A percentile compares a stretch with the other conserved stretches of the same genome.
Evolutionary conservation across 1,139 yeast genomes (phyloP).

Genomic region (Cylindricascospora bacillispora): DNA sequence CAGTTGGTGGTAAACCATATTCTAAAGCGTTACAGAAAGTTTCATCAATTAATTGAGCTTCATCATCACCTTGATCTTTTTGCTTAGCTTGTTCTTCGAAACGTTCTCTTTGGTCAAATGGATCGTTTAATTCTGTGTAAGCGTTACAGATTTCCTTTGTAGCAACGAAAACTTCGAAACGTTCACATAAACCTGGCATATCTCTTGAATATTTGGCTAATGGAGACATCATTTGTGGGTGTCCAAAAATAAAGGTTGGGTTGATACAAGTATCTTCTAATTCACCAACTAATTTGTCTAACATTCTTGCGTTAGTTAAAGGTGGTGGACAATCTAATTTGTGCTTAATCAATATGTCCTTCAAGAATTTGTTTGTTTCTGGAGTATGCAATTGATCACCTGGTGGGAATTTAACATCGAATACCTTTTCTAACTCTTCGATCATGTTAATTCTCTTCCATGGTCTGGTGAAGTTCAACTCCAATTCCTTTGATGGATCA

Average conservation of each 20-base stretch:
- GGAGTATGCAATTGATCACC: conserved; percentile 91
- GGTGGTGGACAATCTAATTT: conserved; percentile 93
- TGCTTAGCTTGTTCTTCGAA: conserved; percentile 98
- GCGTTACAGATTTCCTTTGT: conserved; percentile 98
- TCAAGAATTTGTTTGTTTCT: conserved; percentile 86
- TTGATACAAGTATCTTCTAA: conserved; percentile 85
- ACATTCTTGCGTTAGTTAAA: conserved; percentile 95
- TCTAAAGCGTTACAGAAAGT: conserved; percentile 95
- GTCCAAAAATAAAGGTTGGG: conserved; percentile 97
- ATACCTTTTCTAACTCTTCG: conserved; percentile 81
- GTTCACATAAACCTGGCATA: conserved; percentile 89
- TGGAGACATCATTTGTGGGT: conserved; percentile 99
- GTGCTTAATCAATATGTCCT: conserved; percentile 62
- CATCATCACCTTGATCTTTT: conserved; percentile 98
- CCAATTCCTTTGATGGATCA: conserved; percentile 63
- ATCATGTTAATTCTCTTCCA: conserved; percentile 99
- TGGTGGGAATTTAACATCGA: conserved; percentile 83
- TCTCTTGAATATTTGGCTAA: conserved; percentile 92
- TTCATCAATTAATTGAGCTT: conserved; percentile 94
- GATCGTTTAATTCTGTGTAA: conserved; percentile 97
- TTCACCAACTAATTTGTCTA: conserved; percentile 95
- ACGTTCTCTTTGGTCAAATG: conserved; percentile 93
- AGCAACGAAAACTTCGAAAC: conserved; percentile 97
- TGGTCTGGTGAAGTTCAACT: conserved; percentile 85
- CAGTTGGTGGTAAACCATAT: conserved; percentile 98